Conservation (phyloP, 1,284 basidiomycete species). For the Neolentinus lepideus region DNA sequence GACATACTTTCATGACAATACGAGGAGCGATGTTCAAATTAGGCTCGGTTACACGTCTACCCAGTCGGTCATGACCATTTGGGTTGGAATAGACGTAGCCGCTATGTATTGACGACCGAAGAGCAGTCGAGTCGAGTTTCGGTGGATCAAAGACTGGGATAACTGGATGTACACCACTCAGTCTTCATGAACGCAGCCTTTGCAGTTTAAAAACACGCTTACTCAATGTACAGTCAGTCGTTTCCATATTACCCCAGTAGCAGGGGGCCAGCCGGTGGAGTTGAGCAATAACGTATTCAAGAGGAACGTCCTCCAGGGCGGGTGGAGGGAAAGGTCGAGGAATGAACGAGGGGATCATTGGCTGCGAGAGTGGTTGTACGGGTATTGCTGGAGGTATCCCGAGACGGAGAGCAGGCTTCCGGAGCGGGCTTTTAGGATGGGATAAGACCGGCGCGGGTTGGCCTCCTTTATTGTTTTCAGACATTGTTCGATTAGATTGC, state of each 20-base stretch:
- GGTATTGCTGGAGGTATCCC: conserved; percentile 7
- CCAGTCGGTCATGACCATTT: conserved; percentile 20
- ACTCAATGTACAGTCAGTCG: conserved; percentile 71
- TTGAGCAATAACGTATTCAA: conserved; percentile 64
- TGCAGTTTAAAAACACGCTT: conserved; percentile 16
- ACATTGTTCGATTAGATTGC: conserved; percentile 1
- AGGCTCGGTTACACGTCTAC: conserved; percentile 47
- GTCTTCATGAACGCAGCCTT: neutral
- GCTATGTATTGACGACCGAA: conserved; percentile 6
- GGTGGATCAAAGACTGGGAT: conserved; percentile 39
- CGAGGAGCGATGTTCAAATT: conserved; percentile 39
- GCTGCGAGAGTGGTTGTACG: conserved; percentile 19
- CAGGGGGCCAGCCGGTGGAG: conserved; percentile 56
- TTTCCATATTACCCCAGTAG: conserved; percentile 67
- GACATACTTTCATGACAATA: conserved; percentile 54
- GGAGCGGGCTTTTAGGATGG: conserved; percentile 1
- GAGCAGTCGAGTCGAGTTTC: conserved; percentile 21
- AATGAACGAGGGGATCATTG: conserved; percentile 33
- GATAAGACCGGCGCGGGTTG: neutral
- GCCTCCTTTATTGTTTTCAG: conserved; percentile 1
- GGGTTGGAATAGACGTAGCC: conserved; percentile 1
- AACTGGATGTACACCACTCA: conserved; percentile 26
- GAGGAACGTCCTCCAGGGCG: conserved; percentile 52
- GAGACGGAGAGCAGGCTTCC: conserved; percentile 9
- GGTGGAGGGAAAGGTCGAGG: conserved; percentile 57